Base-by-base conservation (phyloP, 2,329 filamentous ascomycete species). In the Clarireedia monteithiana region DNA sequence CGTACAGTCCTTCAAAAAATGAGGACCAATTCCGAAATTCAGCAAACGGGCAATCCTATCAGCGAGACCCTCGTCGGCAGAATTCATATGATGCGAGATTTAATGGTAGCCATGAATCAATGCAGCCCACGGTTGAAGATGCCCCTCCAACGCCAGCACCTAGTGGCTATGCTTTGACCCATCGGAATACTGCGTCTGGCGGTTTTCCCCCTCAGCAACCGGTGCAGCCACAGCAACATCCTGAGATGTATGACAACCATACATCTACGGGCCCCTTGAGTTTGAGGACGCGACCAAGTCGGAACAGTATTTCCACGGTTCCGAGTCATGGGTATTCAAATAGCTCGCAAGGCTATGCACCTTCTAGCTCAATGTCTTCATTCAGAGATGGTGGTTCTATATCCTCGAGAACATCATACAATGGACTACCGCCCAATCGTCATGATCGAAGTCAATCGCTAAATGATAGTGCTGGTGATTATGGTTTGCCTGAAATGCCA, bases 401-500 rank as follows among this genome's bases (percentile, higher is more conserved):
- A n/a, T 64, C 63, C 24, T 65, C 65, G 10, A 53, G 59, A 26
- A 61, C 58, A 45, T 65, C 64, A 7, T 68, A 66, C 50, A 65
- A 59, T 48, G 53, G 57, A 12, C 50, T 62, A 36, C 56, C 60
- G 15, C 58, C 57, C 26, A 55, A 61, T 30, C 62, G 64, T 14
- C 57, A 56, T 6, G 58, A 58, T 47, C 50, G 63, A 54, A 63
- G 60, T 17, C 59, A 61, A 5, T 67, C 63, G 1, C 2, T 53
- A 15, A 45, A 45, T 17, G 24, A 48, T 56, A 58, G 39, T 4
- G 54, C 57, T 47, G 55, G 24, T 30, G 57, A 39, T 42, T 77
- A 79, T 64, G 70, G 67, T 4, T 60, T 77, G 20, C 75, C 78
- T 1, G 66, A 74, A 4, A 72, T 84, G 2, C 83, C 83, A 4